A percentile compares a stretch with the other conserved stretches of the same genome.
phyloP scores from a whole-genome alignment of 805 yeast species.

The Saccharomycopsis sp. region DNA sequence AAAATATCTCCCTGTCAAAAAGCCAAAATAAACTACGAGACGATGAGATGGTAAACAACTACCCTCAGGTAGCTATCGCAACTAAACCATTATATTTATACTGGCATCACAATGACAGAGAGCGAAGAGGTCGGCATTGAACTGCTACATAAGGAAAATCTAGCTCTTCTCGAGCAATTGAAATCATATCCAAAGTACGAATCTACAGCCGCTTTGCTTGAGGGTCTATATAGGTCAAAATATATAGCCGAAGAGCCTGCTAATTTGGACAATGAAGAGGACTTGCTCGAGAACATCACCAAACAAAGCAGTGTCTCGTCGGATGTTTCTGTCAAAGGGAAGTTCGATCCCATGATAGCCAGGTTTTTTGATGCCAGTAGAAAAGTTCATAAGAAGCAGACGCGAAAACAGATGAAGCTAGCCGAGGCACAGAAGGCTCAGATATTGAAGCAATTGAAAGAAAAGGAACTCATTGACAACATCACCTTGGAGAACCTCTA shows the following conservation, averaged over 20 bases:
- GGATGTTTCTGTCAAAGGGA: neutral
- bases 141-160: slow-evolving; percentile 2
- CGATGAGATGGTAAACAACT: neutral
- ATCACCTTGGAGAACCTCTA: slow-evolving; percentile 6
- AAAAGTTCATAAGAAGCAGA: neutral
- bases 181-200: neutral
- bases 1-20: too few relatives aligned
- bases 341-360: slow-evolving; percentile 3
- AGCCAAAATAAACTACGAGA: neutral
- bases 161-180: neutral
- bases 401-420: neutral
- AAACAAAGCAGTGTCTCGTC: neutral
- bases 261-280: neutral
- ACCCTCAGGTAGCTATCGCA: too few relatives aligned
- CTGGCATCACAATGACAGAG: neutral
- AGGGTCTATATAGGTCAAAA: neutral
- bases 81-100: too few relatives aligned
- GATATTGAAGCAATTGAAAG: neutral
- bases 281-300: neutral
- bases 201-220: neutral
- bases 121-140: neutral
- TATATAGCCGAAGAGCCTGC: neutral
- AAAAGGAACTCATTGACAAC: neutral
- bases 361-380: slow-evolving; percentile 1
- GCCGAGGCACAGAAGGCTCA: neutral